Evolutionary conservation across 2,329 filamentous ascomycete genomes (phyloP).

Genomic region (Colletotrichum filicis): DNA sequence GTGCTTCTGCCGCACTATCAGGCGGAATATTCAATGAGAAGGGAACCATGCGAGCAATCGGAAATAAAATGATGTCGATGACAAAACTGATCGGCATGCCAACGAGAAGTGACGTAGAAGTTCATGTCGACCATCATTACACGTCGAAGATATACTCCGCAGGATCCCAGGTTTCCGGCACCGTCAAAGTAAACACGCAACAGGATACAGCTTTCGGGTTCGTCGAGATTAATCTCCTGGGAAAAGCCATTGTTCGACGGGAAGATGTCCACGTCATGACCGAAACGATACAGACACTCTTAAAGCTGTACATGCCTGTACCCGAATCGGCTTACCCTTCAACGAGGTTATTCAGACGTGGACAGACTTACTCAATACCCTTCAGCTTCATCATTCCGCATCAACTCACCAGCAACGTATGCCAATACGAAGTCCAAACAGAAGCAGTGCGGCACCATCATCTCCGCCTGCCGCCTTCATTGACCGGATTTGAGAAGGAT

Average conservation of each 20-base stretch:
- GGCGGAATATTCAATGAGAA: neutral
- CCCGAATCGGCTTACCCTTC: conserved; percentile 57
- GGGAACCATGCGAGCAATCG: neutral
- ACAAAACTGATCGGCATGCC: neutral
- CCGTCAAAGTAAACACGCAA: conserved; percentile 55
- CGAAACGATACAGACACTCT: conserved; percentile 52
- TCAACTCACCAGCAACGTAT: conserved; percentile 66
- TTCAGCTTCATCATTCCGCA: conserved; percentile 68
- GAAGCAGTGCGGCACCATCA: conserved; percentile 60
- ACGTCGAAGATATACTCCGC: conserved; percentile 66
- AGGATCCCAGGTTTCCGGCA: conserved; percentile 60
- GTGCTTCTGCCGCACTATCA: neutral
- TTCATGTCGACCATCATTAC: conserved; percentile 64
- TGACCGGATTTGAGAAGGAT: conserved; percentile 63
- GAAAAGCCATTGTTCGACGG: conserved; percentile 59
- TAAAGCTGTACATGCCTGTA: conserved; percentile 67
- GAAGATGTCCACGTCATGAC: conserved; percentile 57
- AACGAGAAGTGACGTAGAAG: conserved; percentile 37
- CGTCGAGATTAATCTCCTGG: conserved; percentile 64
- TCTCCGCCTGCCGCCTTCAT: conserved; percentile 61
- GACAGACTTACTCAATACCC: conserved; percentile 58
- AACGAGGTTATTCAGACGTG: conserved; percentile 58
- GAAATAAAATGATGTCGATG: neutral
- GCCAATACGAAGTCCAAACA: conserved; percentile 59
- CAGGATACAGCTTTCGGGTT: conserved; percentile 60